A percentile compares a stretch with the other conserved stretches of the same genome.
phyloP scores from a whole-genome alignment of 305 asterid species.

The Euphrasia arctica region DNA sequence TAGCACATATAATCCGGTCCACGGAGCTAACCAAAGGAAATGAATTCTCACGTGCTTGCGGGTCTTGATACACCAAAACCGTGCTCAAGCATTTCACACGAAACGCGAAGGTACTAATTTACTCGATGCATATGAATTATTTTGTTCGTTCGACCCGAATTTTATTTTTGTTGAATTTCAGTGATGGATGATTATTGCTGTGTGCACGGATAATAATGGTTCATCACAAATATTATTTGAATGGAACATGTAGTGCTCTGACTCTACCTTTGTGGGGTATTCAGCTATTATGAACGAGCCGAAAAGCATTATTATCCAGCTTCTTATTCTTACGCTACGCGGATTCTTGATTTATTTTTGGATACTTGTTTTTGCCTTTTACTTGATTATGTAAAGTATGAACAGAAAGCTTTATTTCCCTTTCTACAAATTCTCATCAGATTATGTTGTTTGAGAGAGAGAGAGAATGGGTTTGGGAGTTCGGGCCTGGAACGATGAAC shows the following conservation, averaged over 20 bases:
- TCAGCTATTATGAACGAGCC: conserved; percentile 56
- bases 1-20: conserved; percentile 46
- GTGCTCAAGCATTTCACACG: conserved; percentile 54
- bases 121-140: not conserved
- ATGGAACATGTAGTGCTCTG: not conserved
- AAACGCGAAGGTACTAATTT: not conserved
- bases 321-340: too few relatives aligned
- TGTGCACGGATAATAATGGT: not conserved
- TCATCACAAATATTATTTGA: not conserved
- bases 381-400: too few relatives aligned
- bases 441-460: too few relatives aligned
- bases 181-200: not conserved
- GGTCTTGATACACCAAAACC: conserved; percentile 80
- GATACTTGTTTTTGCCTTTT: too few relatives aligned
- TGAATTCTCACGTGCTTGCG: conserved; percentile 57
- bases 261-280: conserved; percentile 9
- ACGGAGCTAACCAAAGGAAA: conserved; percentile 56
- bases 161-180: not conserved
- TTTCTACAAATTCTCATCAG: too few relatives aligned
- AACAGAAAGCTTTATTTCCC: too few relatives aligned
- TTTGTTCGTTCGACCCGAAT: conserved; percentile 10
- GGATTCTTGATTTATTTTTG: too few relatives aligned
- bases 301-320: conserved; percentile 42
- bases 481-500: too few relatives aligned
- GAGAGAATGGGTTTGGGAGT: too few relatives aligned